Evolutionary conservation across 2,329 filamentous ascomycete genomes (phyloP).

Genomic region (Arthrobotrys conoides): DNA sequence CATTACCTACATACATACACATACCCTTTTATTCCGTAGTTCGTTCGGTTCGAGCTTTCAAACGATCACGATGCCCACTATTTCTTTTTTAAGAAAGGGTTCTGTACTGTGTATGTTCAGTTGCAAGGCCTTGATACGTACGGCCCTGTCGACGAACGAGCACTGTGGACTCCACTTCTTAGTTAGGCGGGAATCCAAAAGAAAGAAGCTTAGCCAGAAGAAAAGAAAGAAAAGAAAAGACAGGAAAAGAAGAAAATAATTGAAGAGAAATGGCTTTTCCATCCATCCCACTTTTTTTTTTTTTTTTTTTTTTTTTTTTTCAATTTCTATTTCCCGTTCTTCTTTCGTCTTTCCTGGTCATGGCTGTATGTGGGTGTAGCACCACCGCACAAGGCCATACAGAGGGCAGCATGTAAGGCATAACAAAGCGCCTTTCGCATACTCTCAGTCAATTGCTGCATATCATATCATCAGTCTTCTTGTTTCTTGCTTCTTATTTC

Average conservation of each 20-base stretch:
- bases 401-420: constrained; percentile 54
- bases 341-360: constrained; percentile 3
- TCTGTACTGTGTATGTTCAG: constrained; percentile 50
- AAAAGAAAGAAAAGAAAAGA: constrained; percentile 8
- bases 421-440: constrained; percentile 30
- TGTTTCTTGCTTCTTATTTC: constrained; percentile 31
- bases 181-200: constrained; percentile 19
- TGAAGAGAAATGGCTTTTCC: neutral
- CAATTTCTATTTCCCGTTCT: no score
- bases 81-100: constrained; percentile 41
- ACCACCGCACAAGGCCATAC: constrained; percentile 37
- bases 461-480: no score
- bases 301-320: neutral
- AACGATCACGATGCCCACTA: constrained; percentile 26
- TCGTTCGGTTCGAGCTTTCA: constrained; percentile 20
- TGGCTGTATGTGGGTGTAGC: constrained; percentile 11
- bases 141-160: neutral
- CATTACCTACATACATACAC: neutral
- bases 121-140: constrained; percentile 11
- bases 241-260: neutral
- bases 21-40: constrained; percentile 9
- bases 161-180: constrained; percentile 23
- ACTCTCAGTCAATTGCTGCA: constrained; percentile 14
- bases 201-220: constrained; percentile 22
- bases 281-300: constrained; percentile 37